Base-by-base conservation (phyloP, 2,329 filamentous ascomycete genomes). In the Ascochyta pisi region DNA sequence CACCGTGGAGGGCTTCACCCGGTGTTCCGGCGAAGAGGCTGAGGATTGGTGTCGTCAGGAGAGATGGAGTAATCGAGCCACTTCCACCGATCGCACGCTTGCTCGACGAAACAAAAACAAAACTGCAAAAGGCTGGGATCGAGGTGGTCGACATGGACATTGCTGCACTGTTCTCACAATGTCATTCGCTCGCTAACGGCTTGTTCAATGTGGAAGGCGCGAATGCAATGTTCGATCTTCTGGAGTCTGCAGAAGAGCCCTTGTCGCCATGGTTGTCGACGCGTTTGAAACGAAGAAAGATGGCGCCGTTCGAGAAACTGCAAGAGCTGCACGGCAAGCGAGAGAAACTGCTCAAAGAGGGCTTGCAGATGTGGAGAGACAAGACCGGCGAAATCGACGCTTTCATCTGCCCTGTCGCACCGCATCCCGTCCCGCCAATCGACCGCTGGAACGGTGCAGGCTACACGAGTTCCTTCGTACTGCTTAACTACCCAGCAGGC, bases 361-460 rank as follows among this genome's bases (percentile, higher is more conserved):
- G 87, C 68, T 61, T 85, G 46, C 73, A 80, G 24, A 81, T 89
- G 50, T 89, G 86, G 86, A 77, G 58, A 69, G 78, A 64, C 64
- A 68, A 7, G 66, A 73, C 48, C 73, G 70, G 78, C 41, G 70
- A 68, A 4, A 75, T 89, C 7, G 86, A 89, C 75, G 84, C 85
- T 0, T 81, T 89, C 47, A 81, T 89, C 51, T 85, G 82, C 58
- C 87, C 86, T 0, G 78, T 88, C 0, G 86, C 86, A 13, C 85
- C 86, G 2, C 87, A 89, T 69, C 84, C 86, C 0, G 81, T 86
- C 0, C 84, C 86, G 1, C 79, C 81, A 9, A 82, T 87, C 50
- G 87, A 89, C 73, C 76, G 81, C 2, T 89, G 85, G 73, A 87
- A 87, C 67, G 82, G 82, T 0, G 82, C 85, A 0, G 83, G 85